These are phyloP conservation scores for Nemania sp. DNA, from an alignment of 2,329 filamentous ascomycete genomes.

Conservation along the genomic window DNA sequence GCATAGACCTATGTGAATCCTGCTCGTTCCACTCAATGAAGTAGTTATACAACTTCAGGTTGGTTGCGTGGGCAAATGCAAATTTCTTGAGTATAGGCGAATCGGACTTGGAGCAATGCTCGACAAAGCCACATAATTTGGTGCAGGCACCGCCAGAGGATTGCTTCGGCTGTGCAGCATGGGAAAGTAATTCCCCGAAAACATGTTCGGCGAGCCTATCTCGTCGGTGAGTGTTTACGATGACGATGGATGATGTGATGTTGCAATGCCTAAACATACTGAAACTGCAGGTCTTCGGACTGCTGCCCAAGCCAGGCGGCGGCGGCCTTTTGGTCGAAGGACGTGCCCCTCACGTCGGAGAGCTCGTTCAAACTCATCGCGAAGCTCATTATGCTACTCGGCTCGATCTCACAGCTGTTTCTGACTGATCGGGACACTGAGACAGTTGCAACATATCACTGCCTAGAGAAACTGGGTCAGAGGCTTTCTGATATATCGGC, in stretches of 20 bases:
- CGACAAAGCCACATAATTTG: constrained; percentile 65
- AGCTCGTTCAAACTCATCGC: constrained; percentile 29
- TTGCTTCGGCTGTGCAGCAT: constrained; percentile 58
- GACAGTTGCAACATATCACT: neutral
- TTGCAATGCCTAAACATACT: constrained; percentile 32
- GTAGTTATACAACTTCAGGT: constrained; percentile 60
- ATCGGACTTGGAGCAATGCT: constrained; percentile 59
- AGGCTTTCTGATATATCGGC: neutral
- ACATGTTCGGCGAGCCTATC: constrained; percentile 45
- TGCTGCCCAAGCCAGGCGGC: constrained; percentile 40
- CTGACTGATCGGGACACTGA: neutral
- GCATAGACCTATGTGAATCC: constrained; percentile 67
- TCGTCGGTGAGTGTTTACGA: constrained; percentile 29
- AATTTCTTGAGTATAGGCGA: constrained; percentile 50
- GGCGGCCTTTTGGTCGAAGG: constrained; percentile 42
- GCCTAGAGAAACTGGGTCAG: neutral
- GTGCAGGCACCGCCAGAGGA: constrained; percentile 62
- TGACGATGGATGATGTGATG: neutral
- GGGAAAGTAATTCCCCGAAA: constrained; percentile 53
- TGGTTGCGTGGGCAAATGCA: constrained; percentile 56
- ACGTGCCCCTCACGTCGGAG: constrained; percentile 32
- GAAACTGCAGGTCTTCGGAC: constrained; percentile 31
- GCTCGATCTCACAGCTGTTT: neutral
- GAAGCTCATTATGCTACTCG: neutral
- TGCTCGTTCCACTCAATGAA: constrained; percentile 71